These are phyloP conservation scores for Glonium stellatum DNA, from an alignment of 495 filamentous ascomycete species.

Conservation along the genomic window DNA sequence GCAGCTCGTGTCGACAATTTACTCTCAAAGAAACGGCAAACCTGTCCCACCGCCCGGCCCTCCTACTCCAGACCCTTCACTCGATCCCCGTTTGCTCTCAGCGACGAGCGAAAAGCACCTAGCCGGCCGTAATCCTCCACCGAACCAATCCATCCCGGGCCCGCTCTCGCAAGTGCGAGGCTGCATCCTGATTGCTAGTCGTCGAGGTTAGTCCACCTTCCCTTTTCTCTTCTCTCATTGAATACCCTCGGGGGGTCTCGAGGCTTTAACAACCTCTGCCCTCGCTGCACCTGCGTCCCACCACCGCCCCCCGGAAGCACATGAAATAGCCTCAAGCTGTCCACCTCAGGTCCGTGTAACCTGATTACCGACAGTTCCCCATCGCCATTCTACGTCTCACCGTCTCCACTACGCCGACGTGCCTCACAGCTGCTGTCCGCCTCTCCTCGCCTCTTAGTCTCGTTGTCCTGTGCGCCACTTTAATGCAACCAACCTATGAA, in stretches of 20 bases:
- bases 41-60: constrained; percentile 14
- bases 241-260: background rate
- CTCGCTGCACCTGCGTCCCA: background rate
- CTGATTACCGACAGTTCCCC: constrained; percentile 15
- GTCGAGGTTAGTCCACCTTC: constrained; percentile 25
- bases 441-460: constrained; percentile 14
- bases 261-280: background rate
- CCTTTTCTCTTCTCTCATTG: background rate
- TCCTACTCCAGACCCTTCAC: constrained; percentile 9
- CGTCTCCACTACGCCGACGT: constrained; percentile 20
- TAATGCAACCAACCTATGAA: constrained; percentile 20
- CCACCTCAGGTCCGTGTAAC: constrained; percentile 17
- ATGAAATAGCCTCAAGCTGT: constrained; percentile 12
- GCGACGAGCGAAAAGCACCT: constrained; percentile 4
- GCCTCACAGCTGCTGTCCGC: constrained; percentile 23
- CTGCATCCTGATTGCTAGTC: background rate
- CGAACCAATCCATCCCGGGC: constrained; percentile 1
- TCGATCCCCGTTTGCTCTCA: constrained; percentile 21
- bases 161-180: constrained; percentile 7
- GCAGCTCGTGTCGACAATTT: constrained; percentile 10
- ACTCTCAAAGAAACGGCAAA: constrained; percentile 18
- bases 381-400: constrained; percentile 11
- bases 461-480: constrained; percentile 25
- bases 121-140: constrained; percentile 9
- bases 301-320: constrained; percentile 21